These are phyloP conservation scores for Ustilago esculenta DNA, from an alignment of 1,284 basidiomycete species.

Conservation along the genomic window DNA sequence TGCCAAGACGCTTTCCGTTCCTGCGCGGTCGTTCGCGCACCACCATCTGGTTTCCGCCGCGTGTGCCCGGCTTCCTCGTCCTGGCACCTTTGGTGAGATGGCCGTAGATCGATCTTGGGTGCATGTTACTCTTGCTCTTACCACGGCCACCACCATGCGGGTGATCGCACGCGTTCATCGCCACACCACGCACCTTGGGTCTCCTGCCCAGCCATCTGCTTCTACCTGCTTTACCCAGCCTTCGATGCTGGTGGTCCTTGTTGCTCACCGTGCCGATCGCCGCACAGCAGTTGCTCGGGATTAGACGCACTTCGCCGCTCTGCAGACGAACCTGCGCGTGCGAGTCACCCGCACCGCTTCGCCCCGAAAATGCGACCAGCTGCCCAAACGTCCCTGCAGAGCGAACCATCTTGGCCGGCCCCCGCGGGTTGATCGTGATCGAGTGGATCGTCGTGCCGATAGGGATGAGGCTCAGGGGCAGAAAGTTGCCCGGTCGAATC, in stretches of 20 bases:
- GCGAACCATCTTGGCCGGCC: conserved; percentile 84
- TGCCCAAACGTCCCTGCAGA: conserved; percentile 88
- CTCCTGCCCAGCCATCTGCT: conserved; percentile 85
- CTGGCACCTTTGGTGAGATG: conserved; percentile 90
- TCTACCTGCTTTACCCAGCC: conserved; percentile 90
- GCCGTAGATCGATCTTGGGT: conserved; percentile 77
- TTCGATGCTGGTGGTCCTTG: conserved; percentile 83
- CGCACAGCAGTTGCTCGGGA: conserved; percentile 84
- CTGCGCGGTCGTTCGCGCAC: conserved; percentile 86
- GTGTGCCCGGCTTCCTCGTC: conserved; percentile 85
- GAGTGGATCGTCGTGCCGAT: conserved; percentile 90
- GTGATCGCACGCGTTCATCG: conserved; percentile 97
- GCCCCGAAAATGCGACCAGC: conserved; percentile 69
- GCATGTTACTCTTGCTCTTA: conserved; percentile 88
- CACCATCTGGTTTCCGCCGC: conserved; percentile 93
- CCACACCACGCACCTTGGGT: conserved; percentile 92
- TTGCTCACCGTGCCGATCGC: conserved; percentile 94
- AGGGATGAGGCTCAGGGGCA: conserved; percentile 89
- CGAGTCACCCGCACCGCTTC: conserved; percentile 67
- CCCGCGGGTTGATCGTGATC: conserved; percentile 79
- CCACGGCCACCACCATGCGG: conserved; percentile 98
- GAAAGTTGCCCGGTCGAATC: conserved; percentile 89
- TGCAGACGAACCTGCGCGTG: conserved; percentile 87
- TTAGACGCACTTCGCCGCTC: conserved; percentile 89
- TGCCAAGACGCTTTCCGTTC: conserved; percentile 73